Percentiles rank a stretch among this genome's conserved stretches.
Conservation (phyloP, 768 basidiomycete species). For the Amanita muscaria region DNA sequence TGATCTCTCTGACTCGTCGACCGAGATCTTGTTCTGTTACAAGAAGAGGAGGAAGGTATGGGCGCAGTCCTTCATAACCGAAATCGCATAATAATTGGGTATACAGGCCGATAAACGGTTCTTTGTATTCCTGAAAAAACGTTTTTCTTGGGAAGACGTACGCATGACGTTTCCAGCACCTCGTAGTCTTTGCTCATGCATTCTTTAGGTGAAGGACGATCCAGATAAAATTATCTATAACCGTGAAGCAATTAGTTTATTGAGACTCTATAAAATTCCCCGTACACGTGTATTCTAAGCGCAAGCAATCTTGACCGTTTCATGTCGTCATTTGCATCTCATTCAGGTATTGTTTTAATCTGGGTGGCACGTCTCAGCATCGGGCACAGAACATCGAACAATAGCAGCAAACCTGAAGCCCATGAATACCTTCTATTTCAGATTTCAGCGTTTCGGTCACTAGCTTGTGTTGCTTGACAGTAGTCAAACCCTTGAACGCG, state of each 20-base stretch:
- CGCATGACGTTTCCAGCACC: slow-evolving; percentile 5
- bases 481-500: slow-evolving; percentile 78
- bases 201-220: slow-evolving; percentile 51
- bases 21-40: slow-evolving; percentile 84
- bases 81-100: too few relatives aligned
- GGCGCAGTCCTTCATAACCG: not conserved
- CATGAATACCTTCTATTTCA: slow-evolving; percentile 89
- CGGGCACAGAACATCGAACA: not conserved
- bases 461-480: slow-evolving; percentile 88
- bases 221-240: slow-evolving; percentile 47
- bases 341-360: slow-evolving; percentile 33
- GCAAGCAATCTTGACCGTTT: not conserved
- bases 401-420: slow-evolving; percentile 60
- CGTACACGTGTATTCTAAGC: not conserved
- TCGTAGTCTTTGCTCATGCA: not conserved
- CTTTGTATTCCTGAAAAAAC: slow-evolving; percentile 69
- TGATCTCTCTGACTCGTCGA: slow-evolving; percentile 44
- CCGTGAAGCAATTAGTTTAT: slow-evolving; percentile 58
- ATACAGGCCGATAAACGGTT: slow-evolving; percentile 81
- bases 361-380: slow-evolving; percentile 13
- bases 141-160: slow-evolving; percentile 68
- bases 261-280: slow-evolving; percentile 34
- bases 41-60: slow-evolving; percentile 85
- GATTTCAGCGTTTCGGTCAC: slow-evolving; percentile 81
- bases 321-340: not conserved